Base-by-base conservation (phyloP, 495 filamentous ascomycete genomes). In the Choiromyces venosus region DNA sequence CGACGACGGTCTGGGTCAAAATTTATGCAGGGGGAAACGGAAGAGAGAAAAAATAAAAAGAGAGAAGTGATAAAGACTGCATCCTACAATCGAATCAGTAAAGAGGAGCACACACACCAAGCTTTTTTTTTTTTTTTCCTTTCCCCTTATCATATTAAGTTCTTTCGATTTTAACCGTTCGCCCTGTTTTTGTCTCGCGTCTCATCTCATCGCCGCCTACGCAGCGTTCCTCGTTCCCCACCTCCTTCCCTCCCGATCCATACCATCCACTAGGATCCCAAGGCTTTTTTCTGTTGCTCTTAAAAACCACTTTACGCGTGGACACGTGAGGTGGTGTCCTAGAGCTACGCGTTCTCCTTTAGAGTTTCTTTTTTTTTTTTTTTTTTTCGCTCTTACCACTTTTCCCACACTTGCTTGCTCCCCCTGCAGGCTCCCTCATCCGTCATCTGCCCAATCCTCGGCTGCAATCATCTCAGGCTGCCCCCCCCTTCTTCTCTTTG, bases 301-400 rank as follows among this genome's bases (percentile, higher is more conserved):
- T 14, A 68, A 73, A 76, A 77, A 76, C 70, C 69, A 77, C 75
- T 77, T 77, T 77, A 77, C 75, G 75, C 75, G 75, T 67, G 66
- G 66, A 37, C 75, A 77, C 75, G 75, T 77, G 75, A 77, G 72
- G 38, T 56, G 74, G 74, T 76, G 74, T 68, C 46, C 66, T 69
- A 66, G 73, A 56, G 66, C 42, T 61, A 61, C 52, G 52, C 56
- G 52, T 71, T 52, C 64, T 68, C 56, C 52, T 73, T 76, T 66
- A 46, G 33, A 72, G 69, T 40, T 65, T 40, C 25, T 38, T 33
- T 19, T 6, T 39, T 21, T 42, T 18, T 16, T 52, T 65, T 37
- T 12, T 46, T 46, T 46, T 46, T 56, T 56, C 52, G 25, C 25
- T 12, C 52, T 61, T 61, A n/a, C 52, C 52, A 61, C 52, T 61